A percentile compares a stretch with the other conserved stretches of the same genome.
These are phyloP conservation scores for Thermothielavioides terrestris DNA, from an alignment of 495 filamentous ascomycete genomes.

Conservation along the genomic window DNA sequence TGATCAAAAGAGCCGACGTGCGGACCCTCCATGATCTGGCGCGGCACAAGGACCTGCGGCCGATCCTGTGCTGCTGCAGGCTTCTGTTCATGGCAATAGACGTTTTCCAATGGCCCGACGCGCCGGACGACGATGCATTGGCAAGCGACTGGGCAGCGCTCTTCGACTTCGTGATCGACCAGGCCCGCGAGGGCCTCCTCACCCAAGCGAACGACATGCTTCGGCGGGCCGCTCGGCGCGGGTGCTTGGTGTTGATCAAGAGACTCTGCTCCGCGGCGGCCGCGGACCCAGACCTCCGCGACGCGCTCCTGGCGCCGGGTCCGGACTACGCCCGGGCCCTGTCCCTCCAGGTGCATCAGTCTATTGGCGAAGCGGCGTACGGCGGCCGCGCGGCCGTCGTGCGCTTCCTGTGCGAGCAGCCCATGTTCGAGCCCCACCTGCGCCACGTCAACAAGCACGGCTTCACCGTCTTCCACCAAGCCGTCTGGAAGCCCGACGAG, in stretches of 20 bases:
- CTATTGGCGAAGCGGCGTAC: neutral
- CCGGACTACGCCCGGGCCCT: neutral
- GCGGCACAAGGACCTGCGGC: neutral
- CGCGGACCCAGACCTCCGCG: neutral
- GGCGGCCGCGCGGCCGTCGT: neutral
- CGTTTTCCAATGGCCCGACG: neutral
- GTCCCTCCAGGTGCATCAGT: neutral
- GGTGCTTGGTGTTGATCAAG: neutral
- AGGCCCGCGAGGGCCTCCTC: neutral
- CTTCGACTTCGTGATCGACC: neutral
- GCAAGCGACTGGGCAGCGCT: neutral
- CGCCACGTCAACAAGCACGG: neutral
- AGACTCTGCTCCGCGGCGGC: neutral
- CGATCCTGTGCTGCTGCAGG: neutral
- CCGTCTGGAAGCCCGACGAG: neutral
- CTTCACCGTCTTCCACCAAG: neutral
- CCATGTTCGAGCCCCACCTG: neutral
- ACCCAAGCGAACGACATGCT: neutral
- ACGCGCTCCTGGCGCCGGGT: neutral
- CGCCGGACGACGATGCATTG: neutral
- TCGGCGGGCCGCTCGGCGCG: neutral
- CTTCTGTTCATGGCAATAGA: neutral
- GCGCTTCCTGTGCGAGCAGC: slow-evolving; percentile 1
- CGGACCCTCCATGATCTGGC: neutral
- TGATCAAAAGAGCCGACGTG: neutral